Conservation (phyloP, 2,329 filamentous ascomycete species). For the Lithohypha guttulata region DNA sequence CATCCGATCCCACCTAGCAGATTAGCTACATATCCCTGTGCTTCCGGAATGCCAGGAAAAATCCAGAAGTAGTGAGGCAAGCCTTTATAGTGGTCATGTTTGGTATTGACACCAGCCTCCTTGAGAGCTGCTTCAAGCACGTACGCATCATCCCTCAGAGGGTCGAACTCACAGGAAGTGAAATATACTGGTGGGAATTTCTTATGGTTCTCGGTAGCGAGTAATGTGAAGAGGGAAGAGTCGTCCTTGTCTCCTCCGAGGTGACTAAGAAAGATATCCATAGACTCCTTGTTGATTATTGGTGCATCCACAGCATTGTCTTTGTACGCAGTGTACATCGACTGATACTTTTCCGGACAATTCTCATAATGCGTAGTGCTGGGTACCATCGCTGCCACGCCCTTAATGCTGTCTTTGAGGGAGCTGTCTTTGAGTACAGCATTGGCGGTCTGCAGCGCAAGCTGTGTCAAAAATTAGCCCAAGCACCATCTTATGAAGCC, state of each 20-base stretch:
- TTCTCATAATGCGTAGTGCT: constrained; percentile 28
- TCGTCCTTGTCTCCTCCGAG: constrained; percentile 15
- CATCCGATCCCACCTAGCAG: constrained; percentile 18
- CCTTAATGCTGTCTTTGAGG: constrained; percentile 26
- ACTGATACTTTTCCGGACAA: constrained; percentile 28
- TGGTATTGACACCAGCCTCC: constrained; percentile 18
- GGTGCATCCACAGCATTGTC: constrained; percentile 30
- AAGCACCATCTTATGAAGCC: no score
- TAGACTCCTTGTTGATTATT: constrained; percentile 23
- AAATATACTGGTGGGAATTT: constrained; percentile 20
- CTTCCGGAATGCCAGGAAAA: constrained; percentile 18
- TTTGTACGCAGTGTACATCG: constrained; percentile 27
- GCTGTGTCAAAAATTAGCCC: no score
- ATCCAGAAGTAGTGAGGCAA: constrained; percentile 22
- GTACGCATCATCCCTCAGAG: constrained; percentile 18
- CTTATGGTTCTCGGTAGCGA: constrained; percentile 19
- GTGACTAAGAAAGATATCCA: constrained; percentile 16
- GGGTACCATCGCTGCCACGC: constrained; percentile 30
- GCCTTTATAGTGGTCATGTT: constrained; percentile 19
- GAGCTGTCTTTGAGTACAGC: constrained; percentile 29
- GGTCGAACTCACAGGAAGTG: constrained; percentile 19
- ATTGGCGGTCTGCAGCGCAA: constrained; percentile 30
- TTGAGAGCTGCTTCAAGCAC: constrained; percentile 20
- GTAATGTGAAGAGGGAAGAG: constrained; percentile 15
- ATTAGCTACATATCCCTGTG: constrained; percentile 16